Evolutionary conservation across 495 filamentous ascomycete genomes (phyloP).

Genomic region (Apiosordaria backusii): DNA sequence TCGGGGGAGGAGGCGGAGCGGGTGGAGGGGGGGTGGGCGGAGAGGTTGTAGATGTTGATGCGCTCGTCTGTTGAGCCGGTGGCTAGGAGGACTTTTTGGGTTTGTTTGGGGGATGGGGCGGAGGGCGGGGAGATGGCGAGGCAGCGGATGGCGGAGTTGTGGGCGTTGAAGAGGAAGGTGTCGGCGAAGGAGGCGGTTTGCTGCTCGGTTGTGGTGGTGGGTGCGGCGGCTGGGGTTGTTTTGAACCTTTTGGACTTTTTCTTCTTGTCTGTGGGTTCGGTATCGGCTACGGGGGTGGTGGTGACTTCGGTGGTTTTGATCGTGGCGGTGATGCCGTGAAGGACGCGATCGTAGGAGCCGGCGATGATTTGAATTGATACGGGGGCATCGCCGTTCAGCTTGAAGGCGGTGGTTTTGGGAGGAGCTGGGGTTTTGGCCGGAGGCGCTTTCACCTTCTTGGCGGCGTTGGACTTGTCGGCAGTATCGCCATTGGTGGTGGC

Average conservation of each 20-base stretch:
- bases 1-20: slow-evolving; percentile 42
- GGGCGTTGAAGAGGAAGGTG: slow-evolving; percentile 93
- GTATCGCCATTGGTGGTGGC: slow-evolving; percentile 27
- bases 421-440: slow-evolving; percentile 8
- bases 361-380: slow-evolving; percentile 80
- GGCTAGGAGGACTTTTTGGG: slow-evolving; percentile 77
- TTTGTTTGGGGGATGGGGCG: slow-evolving; percentile 50
- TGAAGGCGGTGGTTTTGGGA: slow-evolving; percentile 21
- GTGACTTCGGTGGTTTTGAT: slow-evolving; percentile 42
- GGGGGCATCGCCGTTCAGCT: slow-evolving; percentile 31
- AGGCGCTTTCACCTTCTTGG: slow-evolving; percentile 42
- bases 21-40: slow-evolving; percentile 59
- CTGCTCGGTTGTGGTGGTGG: slow-evolving; percentile 18
- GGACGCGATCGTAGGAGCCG: slow-evolving; percentile 89
- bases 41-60: slow-evolving; percentile 91
- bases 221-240: slow-evolving; percentile 9
- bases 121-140: slow-evolving; percentile 81
- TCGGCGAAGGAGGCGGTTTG: slow-evolving; percentile 68
- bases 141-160: slow-evolving; percentile 84
- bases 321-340: slow-evolving; percentile 85
- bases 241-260: slow-evolving; percentile 22
- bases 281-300: slow-evolving; percentile 6
- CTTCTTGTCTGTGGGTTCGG: slow-evolving; percentile 5
- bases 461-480: slow-evolving; percentile 17
- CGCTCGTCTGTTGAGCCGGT: slow-evolving; percentile 88